Base-by-base conservation (phyloP, 2,329 filamentous ascomycete species). In the Stachybotrys chartarum region DNA sequence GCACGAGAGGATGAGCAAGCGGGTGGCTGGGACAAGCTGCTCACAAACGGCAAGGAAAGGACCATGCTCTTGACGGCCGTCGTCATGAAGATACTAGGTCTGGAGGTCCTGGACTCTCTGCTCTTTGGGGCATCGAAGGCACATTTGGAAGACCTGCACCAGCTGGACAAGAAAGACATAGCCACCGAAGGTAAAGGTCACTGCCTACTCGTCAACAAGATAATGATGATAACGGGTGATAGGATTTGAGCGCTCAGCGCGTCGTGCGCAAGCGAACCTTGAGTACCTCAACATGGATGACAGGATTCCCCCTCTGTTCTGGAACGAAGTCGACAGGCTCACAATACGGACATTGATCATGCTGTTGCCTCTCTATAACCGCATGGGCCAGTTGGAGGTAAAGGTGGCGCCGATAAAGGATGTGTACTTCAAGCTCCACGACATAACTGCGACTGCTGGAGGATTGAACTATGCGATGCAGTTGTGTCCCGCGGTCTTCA, bases 91-190 rank as follows among this genome's bases (percentile, higher is more conserved):
- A 14, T 67, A 39, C 56, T 70, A 16, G 61, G 67, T 10, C 56
- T 55, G 4, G 52, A 62, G 1, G 57, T 69, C 17, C 68, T 71
- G 17, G 65, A 64, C 6, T 51, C 55, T 12, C 57, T 68, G 7
- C 59, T 71, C 3, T 72, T 72, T 57, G 70, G 69, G 11, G 68
- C 69, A 18, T 55, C 55, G 16, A 16, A 57, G 2, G 59, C 60
- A n/a, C 66, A 70, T 52, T 44, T 45, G 32, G 55, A 58, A 51
- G 50, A 59, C 3, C 58, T 71, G 3, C 39, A 55, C 10, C 8
- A 42, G 35, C 14, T 42, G 3, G 35, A 42, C 14, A 10, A 14
- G 3, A 6, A 42, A 14, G 10, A 10, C 14, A 42, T 10, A 42
- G 35, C 10, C 3, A 42, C 10, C 14, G 35, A 42, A 42, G 35